A percentile compares a stretch with the other conserved stretches of the same genome.
Conservation (phyloP, 2,329 filamentous ascomycete genomes). For the Aureobasidium sp. region DNA sequence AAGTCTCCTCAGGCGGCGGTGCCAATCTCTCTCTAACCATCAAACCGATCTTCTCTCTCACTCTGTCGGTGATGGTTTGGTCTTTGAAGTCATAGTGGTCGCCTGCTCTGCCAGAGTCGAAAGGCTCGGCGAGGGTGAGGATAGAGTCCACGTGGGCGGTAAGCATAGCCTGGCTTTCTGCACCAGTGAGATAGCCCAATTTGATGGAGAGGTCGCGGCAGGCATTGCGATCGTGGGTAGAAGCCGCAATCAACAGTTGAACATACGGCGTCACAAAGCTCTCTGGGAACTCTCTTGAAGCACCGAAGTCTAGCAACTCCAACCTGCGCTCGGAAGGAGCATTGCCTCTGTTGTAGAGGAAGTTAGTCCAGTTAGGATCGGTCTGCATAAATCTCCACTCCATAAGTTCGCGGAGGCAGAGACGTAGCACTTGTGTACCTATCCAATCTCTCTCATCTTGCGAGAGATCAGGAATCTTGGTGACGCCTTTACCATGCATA, state of each 20-base stretch:
- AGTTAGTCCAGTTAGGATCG: conserved; percentile 99
- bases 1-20: conserved; percentile 95
- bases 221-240: conserved; percentile 54
- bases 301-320: conserved; percentile 92
- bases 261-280: conserved; percentile 76
- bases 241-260: conserved; percentile 69
- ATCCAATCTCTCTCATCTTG: conserved; percentile 93
- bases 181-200: conserved; percentile 86
- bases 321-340: conserved; percentile 43
- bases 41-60: conserved; percentile 77
- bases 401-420: conserved; percentile 85
- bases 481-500: conserved; percentile 79
- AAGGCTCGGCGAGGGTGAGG: conserved; percentile 85
- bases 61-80: conserved; percentile 94
- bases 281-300: conserved; percentile 74
- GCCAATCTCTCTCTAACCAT: conserved; percentile 86
- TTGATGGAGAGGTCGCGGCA: conserved; percentile 62
- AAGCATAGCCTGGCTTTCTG: conserved; percentile 77
- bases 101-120: conserved; percentile 55
- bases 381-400: conserved; percentile 99
- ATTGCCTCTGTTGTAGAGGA: conserved; percentile 49
- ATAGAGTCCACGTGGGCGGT: conserved; percentile 85
- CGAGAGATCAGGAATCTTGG: conserved; percentile 61
- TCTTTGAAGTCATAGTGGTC: conserved; percentile 84
- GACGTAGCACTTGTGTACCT: conserved; percentile 81